phyloP scores from a whole-genome alignment of 768 basidiomycete genomes.

The Mycena leptocephala region DNA sequence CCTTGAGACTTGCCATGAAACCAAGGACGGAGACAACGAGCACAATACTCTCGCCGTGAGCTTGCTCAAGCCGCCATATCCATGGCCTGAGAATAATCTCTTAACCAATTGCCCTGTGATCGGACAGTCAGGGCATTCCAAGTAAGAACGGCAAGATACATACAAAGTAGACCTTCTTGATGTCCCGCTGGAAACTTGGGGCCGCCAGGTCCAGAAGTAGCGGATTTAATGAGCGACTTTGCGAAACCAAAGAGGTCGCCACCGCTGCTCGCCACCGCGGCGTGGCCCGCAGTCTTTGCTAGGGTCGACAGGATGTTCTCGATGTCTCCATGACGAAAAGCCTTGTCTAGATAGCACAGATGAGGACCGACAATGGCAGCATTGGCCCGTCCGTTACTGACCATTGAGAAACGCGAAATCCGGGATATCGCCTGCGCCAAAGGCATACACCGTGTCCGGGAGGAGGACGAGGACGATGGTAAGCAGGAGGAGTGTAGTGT shows the following conservation, averaged over 20 bases:
- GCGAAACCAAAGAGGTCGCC: constrained; percentile 70
- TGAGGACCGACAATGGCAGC: constrained; percentile 5
- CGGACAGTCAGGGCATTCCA: neutral
- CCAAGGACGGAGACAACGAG: constrained; percentile 72
- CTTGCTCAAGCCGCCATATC: constrained; percentile 82
- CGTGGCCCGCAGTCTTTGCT: constrained; percentile 68
- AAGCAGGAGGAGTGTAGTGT: constrained; percentile 54
- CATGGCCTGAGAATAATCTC: constrained; percentile 84
- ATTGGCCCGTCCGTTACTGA: constrained; percentile 41
- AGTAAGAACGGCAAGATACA: constrained; percentile 33
- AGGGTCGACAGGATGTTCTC: constrained; percentile 77
- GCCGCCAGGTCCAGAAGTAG: constrained; percentile 55
- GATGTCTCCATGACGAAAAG: constrained; percentile 85
- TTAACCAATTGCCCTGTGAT: constrained; percentile 75
- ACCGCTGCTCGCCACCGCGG: constrained; percentile 49
- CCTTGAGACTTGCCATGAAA: constrained; percentile 61
- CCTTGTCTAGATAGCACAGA: constrained; percentile 64
- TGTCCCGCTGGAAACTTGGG: constrained; percentile 78
- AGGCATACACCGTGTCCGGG: constrained; percentile 60
- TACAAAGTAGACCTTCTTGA: constrained; percentile 80
- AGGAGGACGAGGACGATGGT: constrained; percentile 61
- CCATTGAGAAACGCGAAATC: constrained; percentile 79
- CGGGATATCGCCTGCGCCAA: constrained; percentile 81
- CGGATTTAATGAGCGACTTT: constrained; percentile 59
- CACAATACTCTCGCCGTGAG: constrained; percentile 75